Evolutionary conservation across 176 grass and related monocot genomes (phyloP), one percentile per base, ranked within the genome.

Genomic region (Zizania latifolia): DNA sequence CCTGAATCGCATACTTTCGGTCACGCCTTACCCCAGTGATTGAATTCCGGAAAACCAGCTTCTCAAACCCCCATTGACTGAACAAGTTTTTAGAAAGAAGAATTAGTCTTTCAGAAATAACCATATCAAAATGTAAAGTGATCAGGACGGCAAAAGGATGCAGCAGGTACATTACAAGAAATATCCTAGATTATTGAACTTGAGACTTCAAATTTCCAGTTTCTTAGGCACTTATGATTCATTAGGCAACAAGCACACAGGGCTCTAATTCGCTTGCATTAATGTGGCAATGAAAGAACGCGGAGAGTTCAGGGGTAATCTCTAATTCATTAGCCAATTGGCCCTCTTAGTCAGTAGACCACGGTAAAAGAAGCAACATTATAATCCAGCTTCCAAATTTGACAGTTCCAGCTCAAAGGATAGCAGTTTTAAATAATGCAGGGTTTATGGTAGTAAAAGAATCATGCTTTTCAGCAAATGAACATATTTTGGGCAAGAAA

Each of bases 31-130:
- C 88, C 10, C 93, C 85, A 0, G 90, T 93, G 54, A 97, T 93
- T 2, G 87, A 97, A 32, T 88, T 85, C 58, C 87, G 89, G 74
- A 90, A 97, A 31, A 93, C 93, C 71, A 97, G 71, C 72, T 97
- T 97, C 87, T 97, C 93, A 70, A 97, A 97, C 13, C 90, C 93
- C 93, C 90, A 97, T 73, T 93, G 61, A 16, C 90, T 97, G 74
- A 67, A 78, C 26, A 39, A 38, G 10, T 43, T 58, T 43, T 5
- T 21, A 48, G 40, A 10, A 55, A 54, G 14, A 68, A 10, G 1
- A 54, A 51, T 35, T 2, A 71, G n/a, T 41, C 8, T 45, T 10
- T 50, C 12, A 39, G 22, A 56, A 45, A 58, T 19, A 74, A 36
- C 8, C 9, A 27, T 5, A 51, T 37, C 7, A 31, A 70, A 22